Evolutionary conservation across 2,329 filamentous ascomycete genomes (phyloP), one percentile per base, ranked within the genome.

Genomic region (Trichoderma afroharzianum): DNA sequence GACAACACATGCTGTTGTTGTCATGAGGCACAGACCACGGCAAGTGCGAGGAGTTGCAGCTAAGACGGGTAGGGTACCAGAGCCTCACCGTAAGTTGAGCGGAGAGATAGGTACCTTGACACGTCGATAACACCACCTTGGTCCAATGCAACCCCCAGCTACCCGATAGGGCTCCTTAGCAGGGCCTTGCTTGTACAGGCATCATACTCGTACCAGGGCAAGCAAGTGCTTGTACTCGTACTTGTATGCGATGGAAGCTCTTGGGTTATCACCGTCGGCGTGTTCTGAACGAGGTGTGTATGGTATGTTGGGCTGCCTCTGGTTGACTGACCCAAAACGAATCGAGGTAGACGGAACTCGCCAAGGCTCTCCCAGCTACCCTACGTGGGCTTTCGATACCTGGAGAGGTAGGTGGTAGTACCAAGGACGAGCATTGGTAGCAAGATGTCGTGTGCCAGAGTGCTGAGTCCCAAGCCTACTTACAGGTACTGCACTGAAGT

Each of bases 81-180:
- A 39, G 57, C 57, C 61, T 50, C 66, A 69, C 66, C 57, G 57
- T 69, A 62, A 50, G 55, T 50, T 43, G 36, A 53, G 57, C 28
- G 28, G 39, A 69, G 36, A 62, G 66, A 43, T 26, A 69, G 28
- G 66, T 69, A 62, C 66, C 21, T 53, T 69, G 57, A 62, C 66
- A 69, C 66, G 66, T 69, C 39, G 66, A 69, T 61, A 69, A 50
- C 57, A 69, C 57, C 66, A 69, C 30, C 30, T 62, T 69, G 18
- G 57, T 32, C 18, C 5, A 30, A 21, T 63, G 62, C 39, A 47
- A 50, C 62, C 62, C 62, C 39, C 36, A 59, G 55, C n/a, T 59
- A 21, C 11, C 53, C 64, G 55, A 57, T 68, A 68, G 64, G 64
- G 33, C 50, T 66, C 50, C 63, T 66, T 57, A 39, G 55, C 64